Evolutionary conservation across 2,329 filamentous ascomycete species (phyloP), one percentile per base, ranked within the genome.

Genomic region (Penicillium polonicum): DNA sequence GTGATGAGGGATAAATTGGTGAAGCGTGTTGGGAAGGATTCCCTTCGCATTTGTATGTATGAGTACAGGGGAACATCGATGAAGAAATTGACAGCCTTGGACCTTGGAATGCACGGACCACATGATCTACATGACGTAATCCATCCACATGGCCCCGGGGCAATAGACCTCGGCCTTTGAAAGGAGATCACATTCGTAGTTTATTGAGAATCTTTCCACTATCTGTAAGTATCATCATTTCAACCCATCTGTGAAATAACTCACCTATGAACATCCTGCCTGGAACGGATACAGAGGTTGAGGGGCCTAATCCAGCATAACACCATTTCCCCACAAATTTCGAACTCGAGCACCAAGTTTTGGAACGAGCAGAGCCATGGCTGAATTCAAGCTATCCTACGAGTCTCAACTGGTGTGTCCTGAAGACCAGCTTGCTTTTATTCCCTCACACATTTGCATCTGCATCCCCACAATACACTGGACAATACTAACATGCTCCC

Each of bases 321-420:
- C 23, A 31, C 46, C 27, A 49, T 33, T 54, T 12, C 5, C 19
- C 21, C 15, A 19, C 15, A 52, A 39, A 48, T 15, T 10, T 23
- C 8, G 41, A 48, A 48, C 10, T 15, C 6, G 8, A 52, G 15
- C 25, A 38, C 29, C 29, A 31, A 31, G 12, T 31, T 12, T 12
- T 5, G 4, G 10, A 31, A 12, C 10, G 5, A 52, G 15, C 25
- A 48, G 33, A 54, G 29, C 4, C 78, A 75, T 92, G 92, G 44
- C 85, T 80, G 35, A 85, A 84, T 54, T 89, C 72, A 66, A 92
- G 91, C 71, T 91, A 85, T 64, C 82, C 86, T 62, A 93, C 82
- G 49, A 69, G 56, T 68, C 68, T 4, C 61, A 70, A 41, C 57
- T 70, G 60, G 68, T 70, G 58, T 15, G 59, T 60, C 13, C n/a